phyloP scores from a whole-genome alignment of 768 basidiomycete genomes.

The Lactifluus volemus region DNA sequence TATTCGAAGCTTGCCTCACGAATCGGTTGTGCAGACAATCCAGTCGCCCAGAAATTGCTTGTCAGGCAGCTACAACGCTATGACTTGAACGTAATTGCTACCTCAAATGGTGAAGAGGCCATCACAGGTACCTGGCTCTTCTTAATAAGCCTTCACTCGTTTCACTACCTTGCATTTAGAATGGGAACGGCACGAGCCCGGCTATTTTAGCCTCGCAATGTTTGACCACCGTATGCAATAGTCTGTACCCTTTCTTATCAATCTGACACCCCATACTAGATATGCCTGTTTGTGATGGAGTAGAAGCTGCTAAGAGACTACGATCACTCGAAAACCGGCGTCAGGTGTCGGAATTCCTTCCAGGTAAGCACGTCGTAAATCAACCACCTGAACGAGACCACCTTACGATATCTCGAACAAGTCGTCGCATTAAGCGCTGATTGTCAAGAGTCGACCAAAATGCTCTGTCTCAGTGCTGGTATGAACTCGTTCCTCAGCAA shows the following conservation, averaged over 20 bases:
- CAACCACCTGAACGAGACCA: background rate
- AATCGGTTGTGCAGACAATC: conserved; percentile 43
- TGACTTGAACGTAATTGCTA: conserved; percentile 51
- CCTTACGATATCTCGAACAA: conserved; percentile 21
- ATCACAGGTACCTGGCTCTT: conserved; percentile 34
- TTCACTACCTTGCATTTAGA: conserved; percentile 29
- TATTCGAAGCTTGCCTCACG: background rate
- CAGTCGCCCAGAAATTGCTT: conserved; percentile 57
- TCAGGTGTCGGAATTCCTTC: conserved; percentile 41
- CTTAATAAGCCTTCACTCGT: background rate
- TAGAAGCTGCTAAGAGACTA: conserved; percentile 61
- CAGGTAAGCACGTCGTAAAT: conserved; percentile 36
- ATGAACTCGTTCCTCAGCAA: conserved; percentile 76
- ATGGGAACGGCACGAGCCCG: conserved; percentile 61
- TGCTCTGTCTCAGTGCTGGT: conserved; percentile 66
- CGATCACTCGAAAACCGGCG: conserved; percentile 49
- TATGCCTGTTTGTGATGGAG: conserved; percentile 74
- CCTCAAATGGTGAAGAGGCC: conserved; percentile 62
- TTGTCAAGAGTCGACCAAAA: conserved; percentile 68
- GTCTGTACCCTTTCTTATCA: background rate
- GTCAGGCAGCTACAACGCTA: conserved; percentile 59
- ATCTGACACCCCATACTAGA: conserved; percentile 32
- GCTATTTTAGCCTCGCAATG: conserved; percentile 59
- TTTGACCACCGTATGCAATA: conserved; percentile 57
- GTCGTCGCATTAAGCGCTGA: conserved; percentile 70